These are phyloP conservation scores for Cynara cardunculus DNA, from an alignment of 129 eudicot species.

Conservation along the genomic window DNA sequence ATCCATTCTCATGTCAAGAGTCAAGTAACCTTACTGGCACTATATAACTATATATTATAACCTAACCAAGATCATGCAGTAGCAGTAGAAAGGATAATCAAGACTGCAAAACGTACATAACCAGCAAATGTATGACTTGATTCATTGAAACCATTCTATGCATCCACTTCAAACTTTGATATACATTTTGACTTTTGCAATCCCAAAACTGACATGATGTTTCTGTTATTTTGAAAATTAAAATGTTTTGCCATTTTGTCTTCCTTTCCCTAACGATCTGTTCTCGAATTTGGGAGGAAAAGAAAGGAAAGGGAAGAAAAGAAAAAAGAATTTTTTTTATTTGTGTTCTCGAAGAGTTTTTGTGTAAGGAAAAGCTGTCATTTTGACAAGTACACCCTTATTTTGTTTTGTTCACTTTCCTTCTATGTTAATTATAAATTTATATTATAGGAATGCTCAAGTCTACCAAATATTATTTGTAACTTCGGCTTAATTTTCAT, in stretches of 20 bases:
- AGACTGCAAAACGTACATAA: not conserved
- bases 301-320: too few species aligned
- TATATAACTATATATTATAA: not conserved
- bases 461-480: too few species aligned
- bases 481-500: too few species aligned
- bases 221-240: not conserved
- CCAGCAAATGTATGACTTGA: constrained; percentile 1
- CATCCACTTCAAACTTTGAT: not conserved
- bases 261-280: not conserved
- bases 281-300: too few species aligned
- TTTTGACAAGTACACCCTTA: too few species aligned
- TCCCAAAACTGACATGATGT: not conserved
- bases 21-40: not conserved
- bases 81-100: not conserved
- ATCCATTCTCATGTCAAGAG: not conserved
- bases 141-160: not conserved
- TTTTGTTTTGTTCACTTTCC: too few species aligned
- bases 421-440: too few species aligned
- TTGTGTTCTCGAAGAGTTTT: too few species aligned
- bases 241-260: not conserved
- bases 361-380: too few species aligned
- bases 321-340: too few species aligned
- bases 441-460: too few species aligned
- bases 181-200: not conserved
- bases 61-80: not conserved